Base-by-base conservation (phyloP, 192 early-diverging fungal species). In the Coemansia sp. region DNA sequence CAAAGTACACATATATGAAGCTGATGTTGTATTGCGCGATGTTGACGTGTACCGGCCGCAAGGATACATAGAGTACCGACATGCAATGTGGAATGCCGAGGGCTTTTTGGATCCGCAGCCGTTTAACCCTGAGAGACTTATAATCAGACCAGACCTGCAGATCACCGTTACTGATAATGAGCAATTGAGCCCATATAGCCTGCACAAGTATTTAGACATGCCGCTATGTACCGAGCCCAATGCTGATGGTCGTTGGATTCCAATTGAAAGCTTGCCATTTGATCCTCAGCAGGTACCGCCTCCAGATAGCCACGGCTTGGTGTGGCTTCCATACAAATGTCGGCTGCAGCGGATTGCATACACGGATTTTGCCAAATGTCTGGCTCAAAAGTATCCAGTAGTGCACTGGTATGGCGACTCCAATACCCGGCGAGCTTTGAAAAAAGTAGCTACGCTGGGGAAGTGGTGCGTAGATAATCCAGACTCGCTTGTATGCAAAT, bases 381-480 rank as follows among this genome's bases (percentile, higher is more conserved):
- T 80, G 12, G 41, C 56, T 1, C 42, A 60, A 10, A 55, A 43
- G 43, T 74, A 80, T 40, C 63, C 72, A 10, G 15, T 55, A 4
- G 35, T 80, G 5, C 73, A 79, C 36, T 63, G 70, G 52, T 82
- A 65, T 18, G 81, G 81, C 14, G 81, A 82, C 44, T 82, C 81
- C 20, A 80, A 82, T 45, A 64, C 63, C 5, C 58, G 81, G n/a
- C 42, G 81, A 15, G 65, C 81, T 18, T 20, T 82, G 9, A 79
- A 79, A 47, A 77, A 70, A 46, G 44, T 82, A 9, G 33, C 73
- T 2, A 70, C 59, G 14, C 50, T 68, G 36, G 80, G 80, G 18
- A 31, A 61, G 35, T 81, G 80, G 80, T 81, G 80, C 3, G 39
- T 31, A 26, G 47, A 62, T n/a, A 50, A 57, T n/a, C 21, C 49